A percentile compares a stretch with the other conserved stretches of the same genome.
Conservation (phyloP, 257 asterid genomes). For the Solanum boliviense region DNA sequence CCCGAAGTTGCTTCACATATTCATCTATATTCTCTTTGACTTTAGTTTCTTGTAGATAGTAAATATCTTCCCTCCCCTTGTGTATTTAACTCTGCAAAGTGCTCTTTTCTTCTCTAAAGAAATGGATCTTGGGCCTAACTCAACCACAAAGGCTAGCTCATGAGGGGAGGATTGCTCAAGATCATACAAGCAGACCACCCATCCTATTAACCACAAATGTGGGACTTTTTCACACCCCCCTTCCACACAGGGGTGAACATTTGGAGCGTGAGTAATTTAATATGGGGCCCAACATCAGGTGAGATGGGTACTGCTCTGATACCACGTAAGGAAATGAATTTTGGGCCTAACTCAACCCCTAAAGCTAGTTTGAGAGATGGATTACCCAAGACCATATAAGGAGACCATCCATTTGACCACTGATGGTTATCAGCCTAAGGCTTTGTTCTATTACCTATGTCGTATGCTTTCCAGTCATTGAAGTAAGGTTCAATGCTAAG, state of each 20-base stretch:
- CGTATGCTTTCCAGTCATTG: not conserved
- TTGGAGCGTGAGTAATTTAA: not conserved
- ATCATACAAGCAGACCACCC: not conserved
- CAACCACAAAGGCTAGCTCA: not conserved
- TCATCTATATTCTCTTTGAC: not conserved
- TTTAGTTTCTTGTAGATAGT: not conserved
- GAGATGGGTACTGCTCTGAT: not conserved
- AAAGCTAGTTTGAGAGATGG: not conserved
- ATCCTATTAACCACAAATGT: not conserved
- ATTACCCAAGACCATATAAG: not conserved
- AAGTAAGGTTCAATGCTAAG: not conserved
- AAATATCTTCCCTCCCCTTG: not conserved
- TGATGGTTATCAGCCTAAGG: not conserved
- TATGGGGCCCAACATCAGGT: not conserved
- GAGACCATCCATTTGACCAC: not conserved
- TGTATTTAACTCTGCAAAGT: not conserved
- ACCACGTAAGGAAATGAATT: not conserved
- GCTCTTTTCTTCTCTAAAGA: not conserved
- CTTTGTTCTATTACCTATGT: not conserved
- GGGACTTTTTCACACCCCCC: not conserved
- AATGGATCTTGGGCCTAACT: not conserved
- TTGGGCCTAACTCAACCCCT: not conserved
- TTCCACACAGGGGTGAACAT: not conserved
- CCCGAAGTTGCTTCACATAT: not conserved
- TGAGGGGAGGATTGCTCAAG: not conserved